phyloP scores from a whole-genome alignment of 805 yeast genomes.

The Candida succiphila region DNA sequence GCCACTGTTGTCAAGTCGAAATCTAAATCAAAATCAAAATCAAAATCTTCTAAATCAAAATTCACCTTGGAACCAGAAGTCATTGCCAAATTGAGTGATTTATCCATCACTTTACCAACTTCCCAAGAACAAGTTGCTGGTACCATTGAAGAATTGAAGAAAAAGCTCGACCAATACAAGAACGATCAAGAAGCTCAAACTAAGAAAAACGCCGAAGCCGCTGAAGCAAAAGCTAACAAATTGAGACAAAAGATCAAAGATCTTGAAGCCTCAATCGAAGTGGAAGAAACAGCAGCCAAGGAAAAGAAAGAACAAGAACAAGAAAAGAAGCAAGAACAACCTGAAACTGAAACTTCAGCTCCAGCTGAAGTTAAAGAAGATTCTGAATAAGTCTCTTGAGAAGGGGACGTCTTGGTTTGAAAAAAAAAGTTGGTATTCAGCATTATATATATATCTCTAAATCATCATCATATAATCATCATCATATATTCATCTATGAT shows the following conservation, averaged over 20 bases:
- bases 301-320: slow-evolving; percentile 1
- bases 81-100: slow-evolving; percentile 65
- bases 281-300: slow-evolving; percentile 2
- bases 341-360: slow-evolving; percentile 3
- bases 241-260: slow-evolving; percentile 38
- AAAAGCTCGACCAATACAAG: slow-evolving; percentile 59
- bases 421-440: too few species aligned
- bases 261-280: slow-evolving; percentile 17
- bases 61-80: slow-evolving; percentile 75
- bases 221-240: slow-evolving; percentile 67
- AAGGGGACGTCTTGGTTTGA: too few species aligned
- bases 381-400: too few species aligned
- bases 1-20: slow-evolving; percentile 38
- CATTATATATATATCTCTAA: too few species aligned
- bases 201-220: slow-evolving; percentile 61
- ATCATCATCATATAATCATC: too few species aligned
- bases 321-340: slow-evolving; percentile 7
- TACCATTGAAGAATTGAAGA: slow-evolving; percentile 58
- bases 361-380: slow-evolving; percentile 1
- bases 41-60: slow-evolving; percentile 25
- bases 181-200: slow-evolving; percentile 76
- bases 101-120: slow-evolving; percentile 72
- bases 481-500: too few species aligned
- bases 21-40: slow-evolving; percentile 38
- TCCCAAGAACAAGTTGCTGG: slow-evolving; percentile 59